Evolutionary conservation across 2,329 filamentous ascomycete species (phyloP).

Genomic region (Pestalotiopsis sp.): DNA sequence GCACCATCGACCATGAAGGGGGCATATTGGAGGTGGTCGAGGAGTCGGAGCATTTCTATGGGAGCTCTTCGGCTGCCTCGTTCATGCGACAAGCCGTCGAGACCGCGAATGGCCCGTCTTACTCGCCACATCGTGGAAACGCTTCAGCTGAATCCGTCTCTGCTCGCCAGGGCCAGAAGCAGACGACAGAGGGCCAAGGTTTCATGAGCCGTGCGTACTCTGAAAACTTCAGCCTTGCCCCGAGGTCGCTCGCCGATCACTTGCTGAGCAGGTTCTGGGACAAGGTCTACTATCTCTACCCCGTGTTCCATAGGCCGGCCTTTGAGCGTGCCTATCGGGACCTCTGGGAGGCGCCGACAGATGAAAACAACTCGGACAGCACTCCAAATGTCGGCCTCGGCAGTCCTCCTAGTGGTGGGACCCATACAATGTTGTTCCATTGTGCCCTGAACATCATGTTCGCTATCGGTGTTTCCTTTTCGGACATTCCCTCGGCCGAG

Average conservation of each 20-base stretch:
- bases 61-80: background rate
- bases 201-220: background rate
- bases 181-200: background rate
- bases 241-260: background rate
- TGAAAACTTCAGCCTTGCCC: background rate
- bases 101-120: background rate
- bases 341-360: background rate
- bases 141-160: background rate
- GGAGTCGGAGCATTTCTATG: background rate
- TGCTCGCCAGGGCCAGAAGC: background rate
- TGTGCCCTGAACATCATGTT: slow-evolving; percentile 4
- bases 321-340: slow-evolving; percentile 1
- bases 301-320: background rate
- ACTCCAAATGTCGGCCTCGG: slow-evolving; percentile 1
- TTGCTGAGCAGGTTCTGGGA: background rate
- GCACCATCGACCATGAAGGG: background rate
- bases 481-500: background rate
- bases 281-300: slow-evolving; percentile 4
- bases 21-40: background rate
- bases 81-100: background rate
- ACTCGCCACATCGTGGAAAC: background rate
- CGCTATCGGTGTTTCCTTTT: background rate
- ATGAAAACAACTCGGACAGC: background rate
- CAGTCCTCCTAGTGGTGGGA: background rate
- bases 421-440: background rate